These are phyloP conservation scores for Guillardia theta DNA, from an alignment of 78 protist species.

Conservation along the genomic window DNA sequence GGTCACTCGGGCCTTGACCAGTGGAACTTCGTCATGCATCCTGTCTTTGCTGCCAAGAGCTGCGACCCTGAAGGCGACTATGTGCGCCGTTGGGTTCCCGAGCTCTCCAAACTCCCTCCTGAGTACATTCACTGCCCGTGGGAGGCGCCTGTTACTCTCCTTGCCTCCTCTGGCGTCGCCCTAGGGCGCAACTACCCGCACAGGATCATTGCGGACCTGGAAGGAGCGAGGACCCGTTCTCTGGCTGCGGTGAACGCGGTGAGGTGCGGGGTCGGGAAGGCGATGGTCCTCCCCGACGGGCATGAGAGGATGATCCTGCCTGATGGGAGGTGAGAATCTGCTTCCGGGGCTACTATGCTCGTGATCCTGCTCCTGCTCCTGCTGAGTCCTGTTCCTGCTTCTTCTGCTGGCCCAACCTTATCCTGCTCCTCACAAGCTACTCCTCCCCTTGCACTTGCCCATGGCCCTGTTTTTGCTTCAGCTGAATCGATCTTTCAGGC, in stretches of 20 bases:
- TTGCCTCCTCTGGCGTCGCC: conserved; percentile 10
- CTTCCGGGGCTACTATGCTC: no score
- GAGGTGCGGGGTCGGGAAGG: background rate
- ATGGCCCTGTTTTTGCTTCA: background rate
- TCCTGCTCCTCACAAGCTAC: no score
- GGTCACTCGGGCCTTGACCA: conserved; percentile 19
- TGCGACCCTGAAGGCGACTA: conserved; percentile 42
- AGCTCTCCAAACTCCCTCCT: background rate
- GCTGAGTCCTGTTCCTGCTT: no score
- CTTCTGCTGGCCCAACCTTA: no score
- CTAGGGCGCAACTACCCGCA: conserved; percentile 32
- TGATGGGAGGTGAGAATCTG: no score
- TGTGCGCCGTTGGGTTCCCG: background rate
- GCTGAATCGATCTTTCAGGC: no score
- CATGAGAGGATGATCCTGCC: background rate
- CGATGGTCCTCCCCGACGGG: background rate
- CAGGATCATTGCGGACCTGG: background rate
- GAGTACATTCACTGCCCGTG: conserved; percentile 41
- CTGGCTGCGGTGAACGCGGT: background rate
- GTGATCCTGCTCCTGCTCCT: no score
- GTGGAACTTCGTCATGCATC: conserved; percentile 50
- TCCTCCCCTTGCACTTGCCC: no score
- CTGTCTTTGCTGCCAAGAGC: conserved; percentile 29
- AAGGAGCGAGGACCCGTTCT: background rate
- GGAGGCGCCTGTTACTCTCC: background rate